A percentile compares a stretch with the other conserved stretches of the same genome.
Evolutionary conservation across 768 basidiomycete genomes (phyloP).

Genomic region (Mycena vulgaris): DNA sequence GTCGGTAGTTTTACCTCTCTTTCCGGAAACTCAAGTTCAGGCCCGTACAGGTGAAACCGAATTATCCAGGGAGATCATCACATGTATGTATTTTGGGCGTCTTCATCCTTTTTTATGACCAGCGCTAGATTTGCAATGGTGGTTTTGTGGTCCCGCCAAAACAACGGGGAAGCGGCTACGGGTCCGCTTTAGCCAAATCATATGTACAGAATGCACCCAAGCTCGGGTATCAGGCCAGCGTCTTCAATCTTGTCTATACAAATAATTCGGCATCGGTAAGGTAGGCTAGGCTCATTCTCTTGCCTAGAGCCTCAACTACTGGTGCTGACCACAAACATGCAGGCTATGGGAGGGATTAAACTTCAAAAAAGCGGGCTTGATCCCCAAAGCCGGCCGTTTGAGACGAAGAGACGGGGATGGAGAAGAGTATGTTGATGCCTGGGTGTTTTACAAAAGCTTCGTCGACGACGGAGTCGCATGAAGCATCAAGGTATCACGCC

Average conservation of each 20-base stretch:
- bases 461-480: slow-evolving; percentile 47
- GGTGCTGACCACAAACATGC: slow-evolving; percentile 19
- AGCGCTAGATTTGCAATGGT: slow-evolving; percentile 84
- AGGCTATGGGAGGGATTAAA: slow-evolving; percentile 90
- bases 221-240: slow-evolving; percentile 82
- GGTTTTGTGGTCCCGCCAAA: slow-evolving; percentile 85
- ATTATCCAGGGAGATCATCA: slow-evolving; percentile 91
- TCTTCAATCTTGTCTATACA: slow-evolving; percentile 94
- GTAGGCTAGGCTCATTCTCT: slow-evolving; percentile 61
- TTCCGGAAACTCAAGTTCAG: background rate
- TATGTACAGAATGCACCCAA: slow-evolving; percentile 87
- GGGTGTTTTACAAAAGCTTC: slow-evolving; percentile 88
- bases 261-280: slow-evolving; percentile 84
- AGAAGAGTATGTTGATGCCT: slow-evolving; percentile 93
- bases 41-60: slow-evolving; percentile 76
- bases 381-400: slow-evolving; percentile 84
- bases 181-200: slow-evolving; percentile 79
- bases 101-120: slow-evolving; percentile 2
- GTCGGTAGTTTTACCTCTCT: slow-evolving; percentile 55
- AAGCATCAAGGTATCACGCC: background rate
- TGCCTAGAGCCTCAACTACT: background rate
- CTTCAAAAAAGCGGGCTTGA: slow-evolving; percentile 84
- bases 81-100: slow-evolving; percentile 78
- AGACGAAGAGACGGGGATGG: slow-evolving; percentile 74
- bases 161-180: slow-evolving; percentile 78